A percentile compares a stretch with the other conserved stretches of the same genome.
These are phyloP conservation scores for Brassica napus DNA, from an alignment of 345 rosid species.

Conservation along the genomic window DNA sequence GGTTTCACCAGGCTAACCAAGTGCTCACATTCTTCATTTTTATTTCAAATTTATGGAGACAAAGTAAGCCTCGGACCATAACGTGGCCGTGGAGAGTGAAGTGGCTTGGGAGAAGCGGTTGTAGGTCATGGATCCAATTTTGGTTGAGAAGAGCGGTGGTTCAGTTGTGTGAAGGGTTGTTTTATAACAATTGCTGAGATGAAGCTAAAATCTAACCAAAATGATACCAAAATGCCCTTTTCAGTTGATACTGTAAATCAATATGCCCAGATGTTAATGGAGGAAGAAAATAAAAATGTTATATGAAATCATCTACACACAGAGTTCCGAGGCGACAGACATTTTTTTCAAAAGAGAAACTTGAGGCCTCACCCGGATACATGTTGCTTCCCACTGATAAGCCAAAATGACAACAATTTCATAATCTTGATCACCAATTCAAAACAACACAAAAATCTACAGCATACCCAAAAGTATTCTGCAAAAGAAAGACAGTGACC, in stretches of 20 bases:
- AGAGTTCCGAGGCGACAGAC: neutral
- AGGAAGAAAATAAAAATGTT: neutral
- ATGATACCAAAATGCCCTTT: too few species aligned
- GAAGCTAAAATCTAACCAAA: neutral
- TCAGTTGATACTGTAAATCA: too few species aligned
- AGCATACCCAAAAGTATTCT: too few species aligned
- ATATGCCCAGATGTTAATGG: too few species aligned
- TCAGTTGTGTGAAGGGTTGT: neutral
- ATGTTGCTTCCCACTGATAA: neutral
- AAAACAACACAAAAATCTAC: too few species aligned
- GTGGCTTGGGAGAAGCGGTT: neutral
- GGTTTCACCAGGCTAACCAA: conserved; percentile 73
- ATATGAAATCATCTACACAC: neutral
- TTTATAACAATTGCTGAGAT: neutral
- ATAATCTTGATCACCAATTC: too few species aligned
- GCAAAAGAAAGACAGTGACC: neutral
- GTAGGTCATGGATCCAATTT: neutral
- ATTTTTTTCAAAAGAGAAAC: too few species aligned
- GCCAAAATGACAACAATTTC: neutral
- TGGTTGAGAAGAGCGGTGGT: neutral
- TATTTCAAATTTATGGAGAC: conserved; percentile 31
- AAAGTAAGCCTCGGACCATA: neutral
- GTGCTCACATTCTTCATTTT: conserved; percentile 69
- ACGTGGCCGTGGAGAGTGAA: neutral
- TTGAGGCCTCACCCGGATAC: neutral